Evolutionary conservation across 441 rosid species (phyloP), one percentile per base, ranked within the genome.

Genomic region (Geranium incanum): DNA sequence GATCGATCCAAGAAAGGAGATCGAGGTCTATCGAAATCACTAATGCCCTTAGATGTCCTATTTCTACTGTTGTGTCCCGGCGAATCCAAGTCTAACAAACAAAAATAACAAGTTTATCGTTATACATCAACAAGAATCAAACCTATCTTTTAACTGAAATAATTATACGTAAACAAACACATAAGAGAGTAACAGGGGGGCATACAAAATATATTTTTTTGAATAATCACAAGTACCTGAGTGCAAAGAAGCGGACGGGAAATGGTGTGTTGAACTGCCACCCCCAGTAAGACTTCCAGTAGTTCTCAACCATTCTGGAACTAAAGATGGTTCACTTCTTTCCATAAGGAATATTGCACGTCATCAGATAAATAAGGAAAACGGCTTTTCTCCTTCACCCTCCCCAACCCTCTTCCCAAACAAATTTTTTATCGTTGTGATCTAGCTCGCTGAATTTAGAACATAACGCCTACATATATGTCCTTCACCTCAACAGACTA

Each of bases 301-400:
- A 71, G 80, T 91, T 87, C 83, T 87, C 89, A 91, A 74, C 98
- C 97, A 94, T 87, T 94, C 95, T 72, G 97, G 98, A 70, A 81
- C 88, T 81, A 94, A 85, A 70, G 93, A 36, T 41, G 87, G 96
- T 81, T 94, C 97, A 81, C 83, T 84, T 88, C 78, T 84, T 74
- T 87, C 96, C 97, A 91, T 91, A 69, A 65, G 80, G 72, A 88
- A 69, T 72, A 72, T 80, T 80, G 77, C 78, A 80, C 89, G 81
- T 81, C 84, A 86, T 85, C 83, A 83, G 84, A 76, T 70, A 77
- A 28, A 75, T 75, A 43, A 66, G 39, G 60, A 70, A 76, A 71
- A 36, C 67, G 59, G 67, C 70, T 36, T 70, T 57, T 85, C 85
- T 76, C 80, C 79, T 78, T 78, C 83, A 13, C 78, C 75, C 66